A percentile compares a stretch with the other conserved stretches of the same genome.
These are phyloP conservation scores for Boletus rex-veris DNA, from an alignment of 768 basidiomycete species.

Conservation along the genomic window DNA sequence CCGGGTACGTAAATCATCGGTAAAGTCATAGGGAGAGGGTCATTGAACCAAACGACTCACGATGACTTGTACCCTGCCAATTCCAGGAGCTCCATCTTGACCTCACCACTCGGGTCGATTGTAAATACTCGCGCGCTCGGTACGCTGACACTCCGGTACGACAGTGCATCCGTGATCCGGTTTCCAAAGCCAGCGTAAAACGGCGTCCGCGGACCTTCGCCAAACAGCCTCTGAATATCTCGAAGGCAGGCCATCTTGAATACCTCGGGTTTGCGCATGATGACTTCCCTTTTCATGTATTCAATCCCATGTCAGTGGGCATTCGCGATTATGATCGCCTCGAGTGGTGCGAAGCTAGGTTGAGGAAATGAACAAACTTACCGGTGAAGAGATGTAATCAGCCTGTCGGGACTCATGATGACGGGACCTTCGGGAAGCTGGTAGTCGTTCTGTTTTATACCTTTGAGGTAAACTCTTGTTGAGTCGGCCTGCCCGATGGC, in stretches of 20 bases:
- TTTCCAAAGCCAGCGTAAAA: slow-evolving; percentile 99
- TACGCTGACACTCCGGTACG: slow-evolving; percentile 94
- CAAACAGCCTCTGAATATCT: slow-evolving; percentile 91
- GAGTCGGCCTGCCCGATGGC: slow-evolving; percentile 98
- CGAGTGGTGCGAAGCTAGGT: not conserved
- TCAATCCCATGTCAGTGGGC: not conserved
- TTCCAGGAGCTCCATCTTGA: slow-evolving; percentile 96
- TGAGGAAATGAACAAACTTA: slow-evolving; percentile 34
- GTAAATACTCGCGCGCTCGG: slow-evolving; percentile 95
- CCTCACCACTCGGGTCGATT: slow-evolving; percentile 90
- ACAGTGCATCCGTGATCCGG: slow-evolving; percentile 95
- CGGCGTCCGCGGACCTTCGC: slow-evolving; percentile 62
- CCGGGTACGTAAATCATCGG: too few species aligned
- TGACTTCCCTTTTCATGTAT: slow-evolving; percentile 70
- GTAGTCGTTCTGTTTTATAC: slow-evolving; percentile 93
- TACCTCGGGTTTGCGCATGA: slow-evolving; percentile 98
- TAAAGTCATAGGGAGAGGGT: not conserved
- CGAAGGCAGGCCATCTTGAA: slow-evolving; percentile 99
- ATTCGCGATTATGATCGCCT: not conserved
- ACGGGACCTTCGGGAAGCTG: slow-evolving; percentile 97
- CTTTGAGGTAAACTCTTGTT: slow-evolving; percentile 89
- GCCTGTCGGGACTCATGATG: slow-evolving; percentile 95
- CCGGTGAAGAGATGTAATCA: slow-evolving; percentile 95
- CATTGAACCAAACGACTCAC: slow-evolving; percentile 40
- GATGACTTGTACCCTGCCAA: slow-evolving; percentile 96